These are phyloP conservation scores for Amanita fuliginea DNA, from an alignment of 768 basidiomycete genomes.

Conservation along the genomic window DNA sequence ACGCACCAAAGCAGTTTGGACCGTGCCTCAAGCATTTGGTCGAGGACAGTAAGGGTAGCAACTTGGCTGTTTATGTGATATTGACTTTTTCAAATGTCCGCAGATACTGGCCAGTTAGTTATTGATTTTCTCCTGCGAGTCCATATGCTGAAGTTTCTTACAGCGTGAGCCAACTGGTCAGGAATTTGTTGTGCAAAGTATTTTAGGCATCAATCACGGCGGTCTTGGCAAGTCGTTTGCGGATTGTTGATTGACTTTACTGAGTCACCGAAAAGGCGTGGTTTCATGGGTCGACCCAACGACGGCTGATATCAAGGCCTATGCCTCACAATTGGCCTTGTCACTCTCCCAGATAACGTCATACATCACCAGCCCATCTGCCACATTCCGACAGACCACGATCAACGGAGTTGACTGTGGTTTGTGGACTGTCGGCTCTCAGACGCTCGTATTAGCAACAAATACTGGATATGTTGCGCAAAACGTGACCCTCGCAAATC, in stretches of 20 bases:
- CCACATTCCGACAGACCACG: conserved; percentile 28
- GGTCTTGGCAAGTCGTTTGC: conserved; percentile 31
- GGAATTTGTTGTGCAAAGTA: conserved; percentile 56
- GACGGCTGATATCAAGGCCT: conserved; percentile 37
- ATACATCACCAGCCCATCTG: conserved; percentile 32
- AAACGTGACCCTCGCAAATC: conserved; percentile 19
- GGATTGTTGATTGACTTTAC: background rate
- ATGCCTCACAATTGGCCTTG: conserved; percentile 36
- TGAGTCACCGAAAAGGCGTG: conserved; percentile 21
- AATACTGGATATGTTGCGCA: conserved; percentile 35
- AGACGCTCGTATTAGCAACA: conserved; percentile 37
- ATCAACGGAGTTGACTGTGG: conserved; percentile 35
- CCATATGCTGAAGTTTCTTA: background rate
- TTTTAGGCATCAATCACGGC: conserved; percentile 64
- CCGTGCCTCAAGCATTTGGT: conserved; percentile 74
- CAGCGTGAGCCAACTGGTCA: conserved; percentile 50
- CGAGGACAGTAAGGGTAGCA: conserved; percentile 32
- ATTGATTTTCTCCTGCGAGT: background rate
- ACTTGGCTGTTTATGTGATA: background rate
- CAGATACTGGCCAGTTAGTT: conserved; percentile 40
- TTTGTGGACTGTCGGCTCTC: conserved; percentile 29
- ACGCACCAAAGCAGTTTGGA: conserved; percentile 61
- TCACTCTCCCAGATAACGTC: conserved; percentile 32
- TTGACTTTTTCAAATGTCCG: background rate
- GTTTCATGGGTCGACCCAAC: conserved; percentile 48